Evolutionary conservation across 1,284 basidiomycete genomes (phyloP).

Genomic region (Bondarzewia mesenterica): DNA sequence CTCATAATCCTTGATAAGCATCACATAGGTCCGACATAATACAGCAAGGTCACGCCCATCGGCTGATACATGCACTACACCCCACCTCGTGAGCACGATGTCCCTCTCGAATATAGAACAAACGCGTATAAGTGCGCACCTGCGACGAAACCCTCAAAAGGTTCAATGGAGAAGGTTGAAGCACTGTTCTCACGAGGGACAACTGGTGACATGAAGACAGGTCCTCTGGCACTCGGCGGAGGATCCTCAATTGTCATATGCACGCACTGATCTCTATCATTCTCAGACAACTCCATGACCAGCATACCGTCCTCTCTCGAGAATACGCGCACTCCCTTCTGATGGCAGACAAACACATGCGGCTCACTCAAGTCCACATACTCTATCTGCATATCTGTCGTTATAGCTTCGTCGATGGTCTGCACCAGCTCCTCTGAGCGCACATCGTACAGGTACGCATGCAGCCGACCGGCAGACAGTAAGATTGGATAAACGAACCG

Average conservation of each 20-base stretch:
- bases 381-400: slow-evolving; percentile 32
- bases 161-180: neutral
- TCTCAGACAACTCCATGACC: slow-evolving; percentile 31
- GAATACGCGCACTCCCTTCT: slow-evolving; percentile 41
- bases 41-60: slow-evolving; percentile 47
- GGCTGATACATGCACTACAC: slow-evolving; percentile 54
- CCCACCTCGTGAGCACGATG: neutral
- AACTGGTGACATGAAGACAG: slow-evolving; percentile 11
- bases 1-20: slow-evolving; percentile 49
- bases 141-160: too few species aligned
- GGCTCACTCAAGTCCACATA: slow-evolving; percentile 61
- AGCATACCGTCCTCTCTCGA: slow-evolving; percentile 35
- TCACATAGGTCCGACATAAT: slow-evolving; percentile 35
- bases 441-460: slow-evolving; percentile 55
- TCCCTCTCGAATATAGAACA: neutral
- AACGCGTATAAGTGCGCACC: too few species aligned
- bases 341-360: slow-evolving; percentile 56
- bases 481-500: slow-evolving; percentile 63
- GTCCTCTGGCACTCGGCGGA: slow-evolving; percentile 14
- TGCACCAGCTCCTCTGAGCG: slow-evolving; percentile 36
- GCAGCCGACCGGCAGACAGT: slow-evolving; percentile 34
- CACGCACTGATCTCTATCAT: slow-evolving; percentile 18
- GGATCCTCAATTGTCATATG: neutral
- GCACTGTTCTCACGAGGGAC: neutral
- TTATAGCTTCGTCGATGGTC: slow-evolving; percentile 25